Percentiles rank a stretch among this genome's conserved stretches.
Evolutionary conservation across 1,284 basidiomycete species (phyloP).

Genomic region (Thelephora terrestris): DNA sequence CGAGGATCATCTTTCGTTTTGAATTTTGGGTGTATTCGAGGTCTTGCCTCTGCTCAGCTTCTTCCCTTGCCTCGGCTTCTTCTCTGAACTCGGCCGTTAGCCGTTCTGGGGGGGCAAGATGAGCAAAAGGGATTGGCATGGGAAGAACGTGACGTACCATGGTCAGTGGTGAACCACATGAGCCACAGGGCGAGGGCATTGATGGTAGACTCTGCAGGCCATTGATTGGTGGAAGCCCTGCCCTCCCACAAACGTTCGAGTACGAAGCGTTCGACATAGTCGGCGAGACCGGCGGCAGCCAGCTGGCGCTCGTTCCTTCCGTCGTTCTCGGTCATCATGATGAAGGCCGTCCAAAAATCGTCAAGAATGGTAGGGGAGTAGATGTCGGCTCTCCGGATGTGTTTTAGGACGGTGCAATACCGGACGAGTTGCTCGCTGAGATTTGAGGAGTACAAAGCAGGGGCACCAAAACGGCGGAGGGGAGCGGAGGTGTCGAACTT

Average conservation of each 20-base stretch:
- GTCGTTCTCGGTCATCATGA: conserved; percentile 70
- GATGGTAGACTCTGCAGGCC: conserved; percentile 41
- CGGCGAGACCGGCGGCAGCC: conserved; percentile 36
- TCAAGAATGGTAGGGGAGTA: conserved; percentile 21
- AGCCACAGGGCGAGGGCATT: conserved; percentile 54
- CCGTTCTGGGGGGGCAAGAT: conserved; percentile 28
- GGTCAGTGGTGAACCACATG: conserved; percentile 47
- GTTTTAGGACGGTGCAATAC: conserved; percentile 31
- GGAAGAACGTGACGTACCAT: conserved; percentile 24
- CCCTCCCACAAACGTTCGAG: conserved; percentile 35
- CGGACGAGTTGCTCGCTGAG: conserved; percentile 39
- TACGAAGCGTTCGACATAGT: conserved; percentile 37
- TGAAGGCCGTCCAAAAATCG: conserved; percentile 47
- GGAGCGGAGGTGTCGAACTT: conserved; percentile 54
- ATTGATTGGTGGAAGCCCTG: conserved; percentile 31
- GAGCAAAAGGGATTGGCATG: conserved; percentile 2
- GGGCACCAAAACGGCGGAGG: conserved; percentile 39
- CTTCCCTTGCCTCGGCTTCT: background rate
- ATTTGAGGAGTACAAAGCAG: conserved; percentile 26
- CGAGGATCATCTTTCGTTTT: conserved; percentile 35
- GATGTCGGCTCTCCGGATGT: conserved; percentile 31
- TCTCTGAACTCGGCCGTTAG: conserved; percentile 29
- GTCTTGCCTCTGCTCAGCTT: background rate
- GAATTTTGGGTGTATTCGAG: conserved; percentile 8
- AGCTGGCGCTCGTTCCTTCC: conserved; percentile 60